phyloP scores from a whole-genome alignment of 192 early-diverging fungal species.

The Coemansia sp. region DNA sequence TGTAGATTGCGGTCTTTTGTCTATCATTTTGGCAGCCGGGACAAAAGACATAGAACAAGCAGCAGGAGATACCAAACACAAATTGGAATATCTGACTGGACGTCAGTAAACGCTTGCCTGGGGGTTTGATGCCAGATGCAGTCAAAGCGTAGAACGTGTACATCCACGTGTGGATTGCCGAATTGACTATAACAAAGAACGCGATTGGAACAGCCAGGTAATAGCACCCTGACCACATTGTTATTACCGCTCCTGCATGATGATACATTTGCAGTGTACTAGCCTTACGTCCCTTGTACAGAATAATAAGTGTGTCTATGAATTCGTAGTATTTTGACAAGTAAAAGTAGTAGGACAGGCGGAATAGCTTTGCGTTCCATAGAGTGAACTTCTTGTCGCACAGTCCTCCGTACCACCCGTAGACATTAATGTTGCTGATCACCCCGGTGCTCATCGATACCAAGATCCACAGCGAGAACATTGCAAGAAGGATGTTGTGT shows the following conservation, averaged over 20 bases:
- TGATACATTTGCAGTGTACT: conserved; percentile 87
- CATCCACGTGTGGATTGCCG: conserved; percentile 89
- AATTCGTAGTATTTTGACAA: conserved; percentile 90
- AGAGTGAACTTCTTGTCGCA: conserved; percentile 68
- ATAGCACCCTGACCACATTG: conserved; percentile 84
- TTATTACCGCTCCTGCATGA: conserved; percentile 86
- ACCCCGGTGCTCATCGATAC: conserved; percentile 61
- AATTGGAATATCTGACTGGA: conserved; percentile 88
- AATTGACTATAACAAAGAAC: conserved; percentile 81
- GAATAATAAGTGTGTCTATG: conserved; percentile 84
- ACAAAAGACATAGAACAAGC: conserved; percentile 68
- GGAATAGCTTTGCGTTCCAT: conserved; percentile 71
- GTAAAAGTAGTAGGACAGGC: conserved; percentile 85
- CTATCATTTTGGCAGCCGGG: conserved; percentile 63
- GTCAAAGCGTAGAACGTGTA: conserved; percentile 82
- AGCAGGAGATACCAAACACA: conserved; percentile 69
- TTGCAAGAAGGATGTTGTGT: conserved; percentile 73
- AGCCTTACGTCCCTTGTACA: conserved; percentile 70
- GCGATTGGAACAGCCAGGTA: conserved; percentile 77
- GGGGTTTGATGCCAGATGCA: conserved; percentile 70
- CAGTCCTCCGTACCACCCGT: conserved; percentile 62
- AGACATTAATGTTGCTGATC: conserved; percentile 55
- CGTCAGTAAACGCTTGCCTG: conserved; percentile 80
- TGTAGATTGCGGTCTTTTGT: conserved; percentile 65
- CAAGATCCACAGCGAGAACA: conserved; percentile 76